Percentiles rank a stretch among this genome's conserved stretches.
Evolutionary conservation across 2,329 filamentous ascomycete species (phyloP).

Genomic region (Trichoderma sp.): DNA sequence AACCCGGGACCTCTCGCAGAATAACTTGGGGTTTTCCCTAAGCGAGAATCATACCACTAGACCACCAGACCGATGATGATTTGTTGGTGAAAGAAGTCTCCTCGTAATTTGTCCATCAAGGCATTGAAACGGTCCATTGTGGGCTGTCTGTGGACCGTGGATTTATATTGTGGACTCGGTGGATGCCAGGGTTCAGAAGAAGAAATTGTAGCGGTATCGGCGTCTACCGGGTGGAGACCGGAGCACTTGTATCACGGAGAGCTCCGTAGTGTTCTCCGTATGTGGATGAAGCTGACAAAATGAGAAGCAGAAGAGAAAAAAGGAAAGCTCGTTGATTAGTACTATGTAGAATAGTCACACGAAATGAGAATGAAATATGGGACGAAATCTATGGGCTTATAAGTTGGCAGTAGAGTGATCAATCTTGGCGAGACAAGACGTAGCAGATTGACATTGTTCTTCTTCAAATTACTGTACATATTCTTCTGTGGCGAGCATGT

Average conservation of each 20-base stretch:
- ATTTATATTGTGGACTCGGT: background rate
- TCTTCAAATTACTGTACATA: too few species aligned
- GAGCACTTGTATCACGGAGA: background rate
- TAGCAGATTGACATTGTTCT: background rate
- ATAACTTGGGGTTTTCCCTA: conserved; percentile 16
- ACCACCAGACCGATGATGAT: conserved; percentile 19
- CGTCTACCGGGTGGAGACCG: conserved; percentile 2
- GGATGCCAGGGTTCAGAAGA: background rate
- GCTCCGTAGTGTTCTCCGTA: background rate
- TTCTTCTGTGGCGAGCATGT: background rate
- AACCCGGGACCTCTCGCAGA: conserved; percentile 46
- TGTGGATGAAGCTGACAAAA: background rate
- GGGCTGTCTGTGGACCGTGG: background rate
- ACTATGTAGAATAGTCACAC: background rate
- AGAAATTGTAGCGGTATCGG: conserved; percentile 5
- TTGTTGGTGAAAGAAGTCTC: background rate
- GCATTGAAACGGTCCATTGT: background rate
- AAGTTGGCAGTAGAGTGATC: background rate
- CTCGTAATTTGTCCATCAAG: background rate
- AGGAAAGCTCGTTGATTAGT: background rate
- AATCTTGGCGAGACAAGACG: background rate
- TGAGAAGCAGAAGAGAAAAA: background rate
- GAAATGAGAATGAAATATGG: background rate
- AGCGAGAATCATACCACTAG: conserved; percentile 21
- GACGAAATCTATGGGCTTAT: background rate